These are phyloP conservation scores for Saccharomyces eubayanus DNA, from an alignment of 805 yeast species.

Conservation along the genomic window DNA sequence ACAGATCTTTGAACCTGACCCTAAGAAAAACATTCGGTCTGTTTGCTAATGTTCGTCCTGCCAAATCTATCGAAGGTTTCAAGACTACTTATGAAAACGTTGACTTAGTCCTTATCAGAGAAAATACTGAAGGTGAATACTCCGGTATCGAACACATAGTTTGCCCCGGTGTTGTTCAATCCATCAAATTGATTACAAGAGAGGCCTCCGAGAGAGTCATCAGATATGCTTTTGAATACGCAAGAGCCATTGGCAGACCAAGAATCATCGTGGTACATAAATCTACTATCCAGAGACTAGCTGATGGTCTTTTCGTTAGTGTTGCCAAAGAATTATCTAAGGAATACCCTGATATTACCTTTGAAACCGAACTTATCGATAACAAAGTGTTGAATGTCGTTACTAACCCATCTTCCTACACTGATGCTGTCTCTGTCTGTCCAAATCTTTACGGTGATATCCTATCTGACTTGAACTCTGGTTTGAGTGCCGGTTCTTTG, in stretches of 20 bases:
- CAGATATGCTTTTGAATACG: slow-evolving; percentile 95
- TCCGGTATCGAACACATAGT: slow-evolving; percentile 98
- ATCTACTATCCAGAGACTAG: slow-evolving; percentile 95
- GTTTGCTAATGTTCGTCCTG: slow-evolving; percentile 96
- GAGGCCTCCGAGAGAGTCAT: slow-evolving; percentile 95
- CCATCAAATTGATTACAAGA: slow-evolving; percentile 92
- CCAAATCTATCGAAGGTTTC: slow-evolving; percentile 87
- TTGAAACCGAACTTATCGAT: slow-evolving; percentile 84
- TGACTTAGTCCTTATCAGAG: slow-evolving; percentile 93
- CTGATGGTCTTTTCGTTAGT: slow-evolving; percentile 93
- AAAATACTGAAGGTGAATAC: slow-evolving; percentile 98
- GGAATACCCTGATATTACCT: slow-evolving; percentile 84
- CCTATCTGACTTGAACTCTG: slow-evolving; percentile 94
- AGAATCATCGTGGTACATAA: slow-evolving; percentile 93
- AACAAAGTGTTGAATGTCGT: slow-evolving; percentile 90
- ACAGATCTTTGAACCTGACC: slow-evolving; percentile 93
- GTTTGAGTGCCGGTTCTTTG: slow-evolving; percentile 89
- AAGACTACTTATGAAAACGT: slow-evolving; percentile 75
- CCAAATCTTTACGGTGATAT: slow-evolving; percentile 99
- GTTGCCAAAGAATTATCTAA: slow-evolving; percentile 83
- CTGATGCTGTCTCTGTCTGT: slow-evolving; percentile 88
- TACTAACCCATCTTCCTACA: slow-evolving; percentile 76
- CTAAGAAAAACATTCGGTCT: slow-evolving; percentile 93
- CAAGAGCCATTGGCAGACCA: slow-evolving; percentile 77
- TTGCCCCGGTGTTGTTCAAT: slow-evolving; percentile 97